phyloP scores from a whole-genome alignment of 345 rosid species.

The Acer negundo region DNA sequence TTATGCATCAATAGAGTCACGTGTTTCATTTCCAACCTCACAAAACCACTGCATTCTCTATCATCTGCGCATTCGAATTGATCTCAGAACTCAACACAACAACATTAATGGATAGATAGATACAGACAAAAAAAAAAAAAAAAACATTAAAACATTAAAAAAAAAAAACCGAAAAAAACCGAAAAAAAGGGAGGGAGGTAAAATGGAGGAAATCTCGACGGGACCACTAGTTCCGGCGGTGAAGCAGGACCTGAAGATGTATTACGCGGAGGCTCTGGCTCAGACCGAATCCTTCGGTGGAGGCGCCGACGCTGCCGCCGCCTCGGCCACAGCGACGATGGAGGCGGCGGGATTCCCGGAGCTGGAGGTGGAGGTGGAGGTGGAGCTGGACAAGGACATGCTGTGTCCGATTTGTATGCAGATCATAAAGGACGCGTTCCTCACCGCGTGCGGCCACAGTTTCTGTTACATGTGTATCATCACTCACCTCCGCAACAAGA shows the following conservation, averaged over 20 bases:
- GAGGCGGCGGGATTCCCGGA: constrained; percentile 13
- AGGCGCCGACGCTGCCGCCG: constrained; percentile 21
- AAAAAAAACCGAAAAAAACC: neutral
- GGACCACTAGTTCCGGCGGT: constrained; percentile 69
- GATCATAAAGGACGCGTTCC: constrained; percentile 89
- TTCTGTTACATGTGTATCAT: constrained; percentile 96
- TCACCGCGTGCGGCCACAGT: constrained; percentile 96
- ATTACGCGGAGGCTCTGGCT: constrained; percentile 21
- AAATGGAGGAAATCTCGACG: constrained; percentile 46
- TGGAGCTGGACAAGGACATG: constrained; percentile 73
- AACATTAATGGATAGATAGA: too few species aligned
- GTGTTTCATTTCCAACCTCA: neutral
- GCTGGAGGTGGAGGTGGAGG: constrained; percentile 52
- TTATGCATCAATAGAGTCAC: too few species aligned
- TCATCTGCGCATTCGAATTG: neutral
- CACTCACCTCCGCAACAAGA: constrained; percentile 91
- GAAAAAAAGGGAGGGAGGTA: neutral
- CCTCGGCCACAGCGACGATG: constrained; percentile 19
- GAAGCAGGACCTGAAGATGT: constrained; percentile 43
- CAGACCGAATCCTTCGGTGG: constrained; percentile 27
- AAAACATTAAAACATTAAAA: too few species aligned
- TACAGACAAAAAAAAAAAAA: too few species aligned
- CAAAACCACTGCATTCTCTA: neutral
- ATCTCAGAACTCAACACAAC: neutral
- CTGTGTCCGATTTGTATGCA: constrained; percentile 98